These are phyloP conservation scores for Acanthamoeba polyphaga DNA, from an alignment of 208 protist genomes.

Conservation along the genomic window DNA sequence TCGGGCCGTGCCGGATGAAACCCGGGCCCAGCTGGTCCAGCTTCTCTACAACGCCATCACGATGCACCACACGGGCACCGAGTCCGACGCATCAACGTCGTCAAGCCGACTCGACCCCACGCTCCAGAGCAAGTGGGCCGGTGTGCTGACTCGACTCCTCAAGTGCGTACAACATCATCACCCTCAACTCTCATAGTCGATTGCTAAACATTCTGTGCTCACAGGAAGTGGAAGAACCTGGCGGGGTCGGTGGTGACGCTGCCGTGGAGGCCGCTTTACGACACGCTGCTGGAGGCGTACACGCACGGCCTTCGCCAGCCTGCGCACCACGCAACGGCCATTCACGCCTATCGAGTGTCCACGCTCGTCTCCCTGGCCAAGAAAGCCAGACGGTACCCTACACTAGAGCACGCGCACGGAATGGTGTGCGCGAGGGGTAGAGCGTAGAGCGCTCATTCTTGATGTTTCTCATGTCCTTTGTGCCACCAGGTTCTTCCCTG, in stretches of 20 bases:
- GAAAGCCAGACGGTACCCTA: neutral
- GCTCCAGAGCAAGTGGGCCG: conserved; percentile 26
- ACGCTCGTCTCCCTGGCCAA: neutral
- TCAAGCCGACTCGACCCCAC: neutral
- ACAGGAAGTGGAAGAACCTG: conserved; percentile 39
- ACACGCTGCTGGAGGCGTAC: neutral
- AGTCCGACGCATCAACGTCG: neutral
- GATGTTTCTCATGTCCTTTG: neutral
- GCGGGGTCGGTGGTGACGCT: neutral
- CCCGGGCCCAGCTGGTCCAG: neutral
- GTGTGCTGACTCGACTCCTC: neutral
- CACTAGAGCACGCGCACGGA: neutral
- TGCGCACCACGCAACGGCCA: neutral
- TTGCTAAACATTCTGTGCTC: too few species aligned
- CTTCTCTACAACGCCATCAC: conserved; percentile 20
- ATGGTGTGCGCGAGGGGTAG: neutral
- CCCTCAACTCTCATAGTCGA: neutral
- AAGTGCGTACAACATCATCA: neutral
- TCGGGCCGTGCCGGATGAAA: neutral
- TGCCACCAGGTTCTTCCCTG: neutral
- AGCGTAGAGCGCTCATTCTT: too few species aligned
- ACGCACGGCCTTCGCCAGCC: conserved; percentile 22
- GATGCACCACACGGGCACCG: neutral
- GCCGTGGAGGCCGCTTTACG: neutral
- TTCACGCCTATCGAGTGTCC: neutral